Percentiles rank a stretch among this genome's conserved stretches.
phyloP scores from a whole-genome alignment of 805 yeast genomes.

The Ogataea methylovora region DNA sequence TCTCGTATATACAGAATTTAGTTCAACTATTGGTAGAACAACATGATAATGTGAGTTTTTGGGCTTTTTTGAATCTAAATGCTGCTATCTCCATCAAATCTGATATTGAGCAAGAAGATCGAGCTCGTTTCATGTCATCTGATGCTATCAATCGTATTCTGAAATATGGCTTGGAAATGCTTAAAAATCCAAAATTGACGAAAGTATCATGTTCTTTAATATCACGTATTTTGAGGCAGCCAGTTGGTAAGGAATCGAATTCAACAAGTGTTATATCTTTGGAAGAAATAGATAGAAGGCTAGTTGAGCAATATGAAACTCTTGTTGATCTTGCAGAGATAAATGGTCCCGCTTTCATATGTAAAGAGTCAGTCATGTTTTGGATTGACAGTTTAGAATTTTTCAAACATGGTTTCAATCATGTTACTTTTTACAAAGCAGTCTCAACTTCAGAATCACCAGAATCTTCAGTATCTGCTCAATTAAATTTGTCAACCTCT shows the following conservation, averaged over 20 bases:
- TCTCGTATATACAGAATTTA: no score
- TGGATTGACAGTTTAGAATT: conserved; percentile 43
- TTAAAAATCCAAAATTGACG: conserved; percentile 24
- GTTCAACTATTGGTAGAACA: no score
- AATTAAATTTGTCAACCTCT: no score
- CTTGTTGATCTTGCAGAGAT: conserved; percentile 47
- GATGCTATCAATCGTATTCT: conserved; percentile 17
- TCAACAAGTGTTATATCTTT: conserved; percentile 1
- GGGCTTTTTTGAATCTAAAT: no score
- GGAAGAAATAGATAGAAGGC: conserved; percentile 27
- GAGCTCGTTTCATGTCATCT: conserved; percentile 4
- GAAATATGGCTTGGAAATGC: conserved; percentile 28
- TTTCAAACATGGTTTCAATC: no score
- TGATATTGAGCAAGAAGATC: background rate
- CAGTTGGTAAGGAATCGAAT: background rate
- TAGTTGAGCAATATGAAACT: conserved; percentile 40
- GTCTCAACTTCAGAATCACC: no score
- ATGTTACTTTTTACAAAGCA: conserved; percentile 6
- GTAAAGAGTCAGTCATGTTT: conserved; percentile 40
- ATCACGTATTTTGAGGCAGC: conserved; percentile 5
- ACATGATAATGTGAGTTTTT: no score
- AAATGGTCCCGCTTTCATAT: conserved; percentile 49
- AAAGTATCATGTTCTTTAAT: conserved; percentile 28
- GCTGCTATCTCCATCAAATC: no score
- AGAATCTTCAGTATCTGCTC: no score